phyloP scores from a whole-genome alignment of 176 grass and related monocot genomes.

The Urochloa ruziziensis region DNA sequence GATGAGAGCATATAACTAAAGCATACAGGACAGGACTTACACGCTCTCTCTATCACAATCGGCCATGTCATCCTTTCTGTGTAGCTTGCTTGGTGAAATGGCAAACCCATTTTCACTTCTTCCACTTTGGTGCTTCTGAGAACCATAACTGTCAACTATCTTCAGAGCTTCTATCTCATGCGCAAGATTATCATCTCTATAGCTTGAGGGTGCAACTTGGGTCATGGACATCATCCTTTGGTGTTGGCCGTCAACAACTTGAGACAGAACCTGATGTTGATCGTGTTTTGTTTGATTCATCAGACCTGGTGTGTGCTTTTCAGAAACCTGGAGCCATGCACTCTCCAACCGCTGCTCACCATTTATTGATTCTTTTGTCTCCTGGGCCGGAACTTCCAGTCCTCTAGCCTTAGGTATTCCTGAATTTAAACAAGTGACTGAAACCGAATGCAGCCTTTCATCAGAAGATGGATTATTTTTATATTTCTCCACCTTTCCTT shows the following conservation, averaged over 20 bases:
- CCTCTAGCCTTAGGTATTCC: constrained; percentile 26
- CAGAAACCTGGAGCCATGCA: constrained; percentile 66
- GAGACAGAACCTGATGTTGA: constrained; percentile 51
- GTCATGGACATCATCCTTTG: constrained; percentile 22
- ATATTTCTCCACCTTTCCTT: constrained; percentile 25
- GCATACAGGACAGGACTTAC: constrained; percentile 44
- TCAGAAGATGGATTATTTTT: not conserved
- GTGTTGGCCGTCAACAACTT: constrained; percentile 34
- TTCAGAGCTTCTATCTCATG: constrained; percentile 63
- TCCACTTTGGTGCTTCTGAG: constrained; percentile 27
- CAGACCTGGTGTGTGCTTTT: constrained; percentile 48
- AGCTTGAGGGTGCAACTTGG: constrained; percentile 31
- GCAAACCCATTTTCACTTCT: constrained; percentile 32
- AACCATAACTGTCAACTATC: constrained; percentile 34
- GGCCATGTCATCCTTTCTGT: constrained; percentile 43
- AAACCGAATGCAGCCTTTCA: constrained; percentile 10
- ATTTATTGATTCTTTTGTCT: constrained; percentile 16
- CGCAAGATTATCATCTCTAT: constrained; percentile 49
- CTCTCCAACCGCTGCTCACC: constrained; percentile 73
- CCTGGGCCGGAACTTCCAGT: constrained; percentile 5
- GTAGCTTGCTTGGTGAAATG: constrained; percentile 75
- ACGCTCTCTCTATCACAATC: constrained; percentile 49
- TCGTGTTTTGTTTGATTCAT: constrained; percentile 39
- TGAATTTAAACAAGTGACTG: constrained; percentile 17
- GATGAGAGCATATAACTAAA: not conserved